These are phyloP conservation scores for Rhizopogon salebrosus DNA, from an alignment of 768 basidiomycete genomes.

Conservation along the genomic window DNA sequence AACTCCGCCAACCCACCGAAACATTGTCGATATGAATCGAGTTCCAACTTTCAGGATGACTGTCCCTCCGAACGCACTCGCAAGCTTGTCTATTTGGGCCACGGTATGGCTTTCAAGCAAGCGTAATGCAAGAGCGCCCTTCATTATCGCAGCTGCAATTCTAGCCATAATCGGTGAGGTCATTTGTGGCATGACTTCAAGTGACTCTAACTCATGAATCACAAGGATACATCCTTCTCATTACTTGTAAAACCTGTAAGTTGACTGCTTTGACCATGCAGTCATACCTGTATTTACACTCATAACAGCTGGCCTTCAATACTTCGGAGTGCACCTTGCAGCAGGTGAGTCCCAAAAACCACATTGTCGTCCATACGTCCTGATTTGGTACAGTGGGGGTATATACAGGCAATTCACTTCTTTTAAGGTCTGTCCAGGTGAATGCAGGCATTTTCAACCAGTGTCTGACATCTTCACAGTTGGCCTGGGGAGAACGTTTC, in stretches of 20 bases:
- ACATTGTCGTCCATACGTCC: neutral
- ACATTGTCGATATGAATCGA: neutral
- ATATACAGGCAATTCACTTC: slow-evolving; percentile 52
- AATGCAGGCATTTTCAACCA: neutral
- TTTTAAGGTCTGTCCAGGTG: slow-evolving; percentile 44
- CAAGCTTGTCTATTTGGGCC: slow-evolving; percentile 42
- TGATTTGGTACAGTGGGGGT: slow-evolving; percentile 33
- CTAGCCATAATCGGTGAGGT: slow-evolving; percentile 49
- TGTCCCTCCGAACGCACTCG: slow-evolving; percentile 52
- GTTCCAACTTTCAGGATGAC: slow-evolving; percentile 39
- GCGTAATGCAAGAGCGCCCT: slow-evolving; percentile 40
- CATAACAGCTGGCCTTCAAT: slow-evolving; percentile 44
- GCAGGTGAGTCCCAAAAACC: slow-evolving; percentile 19
- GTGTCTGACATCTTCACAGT: slow-evolving; percentile 11
- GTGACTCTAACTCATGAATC: neutral
- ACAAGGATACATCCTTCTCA: slow-evolving; percentile 52
- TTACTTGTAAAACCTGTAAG: slow-evolving; percentile 41
- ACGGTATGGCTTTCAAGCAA: slow-evolving; percentile 50
- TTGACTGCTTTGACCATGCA: neutral
- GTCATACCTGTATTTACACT: neutral
- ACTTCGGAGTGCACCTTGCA: slow-evolving; percentile 52
- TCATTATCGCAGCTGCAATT: slow-evolving; percentile 45
- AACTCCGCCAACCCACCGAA: neutral
- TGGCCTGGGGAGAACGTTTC: slow-evolving; percentile 70
- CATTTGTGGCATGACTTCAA: neutral